Base-by-base conservation (phyloP, 2,329 filamentous ascomycete species). In the Arachnomyces sp. region DNA sequence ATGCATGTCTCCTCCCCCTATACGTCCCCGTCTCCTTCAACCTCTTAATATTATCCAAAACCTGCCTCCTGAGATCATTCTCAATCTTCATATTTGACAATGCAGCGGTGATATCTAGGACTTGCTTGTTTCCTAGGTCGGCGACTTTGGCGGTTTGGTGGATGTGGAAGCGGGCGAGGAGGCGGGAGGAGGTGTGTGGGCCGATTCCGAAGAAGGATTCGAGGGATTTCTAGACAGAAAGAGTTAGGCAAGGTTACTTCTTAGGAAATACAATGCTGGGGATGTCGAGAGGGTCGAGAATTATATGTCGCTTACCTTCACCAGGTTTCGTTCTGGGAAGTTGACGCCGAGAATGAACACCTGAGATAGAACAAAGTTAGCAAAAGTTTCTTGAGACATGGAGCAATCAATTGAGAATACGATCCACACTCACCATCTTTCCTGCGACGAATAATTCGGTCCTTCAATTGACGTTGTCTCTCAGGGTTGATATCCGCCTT, bases 41-140 rank as follows among this genome's bases (percentile, higher is more conserved):
- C 44, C 90, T 73, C 59, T 74, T 74, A 52, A 98, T 94, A 57
- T 96, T 92, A 36, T 95, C 86, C 54, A 82, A 75, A 29, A 95
- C 67, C 44, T 86, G 69, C 58, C 84, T 77, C 55, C 80, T 73
- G 48, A 93, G 73, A 55, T 96, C 89, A 62, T 84, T 94, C 64
- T 95, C 92, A 54, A 96, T 86, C 44, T 84, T 94, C 86, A 98
- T 89, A 40, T 80, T 82, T 12, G 87, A 86, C 31, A 98, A 72
- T 56, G 94, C 86, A 37, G 84, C 84, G 15, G 84, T 92, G 45
- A 98, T 72, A 39, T 84, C 82, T 38, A 86, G 82, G 51, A 95
- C 70, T 45, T 87, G 89, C 60, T 84, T 80, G 44, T 82, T 78
- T 33, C 78, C 74, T 14, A 98, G 68, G 6, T 78, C 74, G 60